Percentiles rank a stretch among this genome's conserved stretches.
phyloP scores from a whole-genome alignment of 148 eudicot genomes.

The Salicornia ramosissima region DNA sequence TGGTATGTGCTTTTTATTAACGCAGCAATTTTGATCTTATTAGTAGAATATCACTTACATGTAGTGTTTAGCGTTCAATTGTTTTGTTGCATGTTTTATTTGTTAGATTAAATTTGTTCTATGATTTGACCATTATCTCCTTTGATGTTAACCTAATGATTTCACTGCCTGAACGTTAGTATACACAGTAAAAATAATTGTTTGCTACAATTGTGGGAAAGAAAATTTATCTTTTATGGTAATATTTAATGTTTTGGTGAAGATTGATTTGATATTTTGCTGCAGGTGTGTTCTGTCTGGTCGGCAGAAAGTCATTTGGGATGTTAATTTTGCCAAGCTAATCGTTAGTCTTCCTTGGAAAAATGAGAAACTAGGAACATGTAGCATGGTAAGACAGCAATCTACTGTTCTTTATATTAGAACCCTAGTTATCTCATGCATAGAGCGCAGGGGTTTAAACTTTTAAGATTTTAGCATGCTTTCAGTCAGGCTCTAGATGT shows the following conservation, averaged over 20 bases:
- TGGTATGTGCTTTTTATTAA: not conserved
- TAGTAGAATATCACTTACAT: not conserved
- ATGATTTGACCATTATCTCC: not conserved
- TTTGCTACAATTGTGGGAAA: not conserved
- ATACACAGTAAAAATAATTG: not conserved
- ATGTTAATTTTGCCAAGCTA: slow-evolving; percentile 38
- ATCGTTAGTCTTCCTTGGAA: slow-evolving; percentile 45
- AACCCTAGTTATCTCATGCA: not conserved
- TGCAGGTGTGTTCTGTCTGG: slow-evolving; percentile 58
- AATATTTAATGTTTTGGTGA: too few species aligned
- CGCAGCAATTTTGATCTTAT: not conserved
- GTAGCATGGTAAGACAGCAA: slow-evolving; percentile 46
- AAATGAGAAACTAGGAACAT: slow-evolving; percentile 27
- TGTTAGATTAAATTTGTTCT: not conserved
- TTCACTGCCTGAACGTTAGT: not conserved
- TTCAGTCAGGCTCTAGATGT: too few species aligned
- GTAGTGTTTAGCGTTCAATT: not conserved
- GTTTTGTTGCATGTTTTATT: not conserved
- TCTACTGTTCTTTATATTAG: not conserved
- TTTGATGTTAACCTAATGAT: not conserved
- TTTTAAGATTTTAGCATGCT: too few species aligned
- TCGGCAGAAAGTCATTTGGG: slow-evolving; percentile 54
- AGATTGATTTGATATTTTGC: not conserved
- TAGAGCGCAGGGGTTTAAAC: too few species aligned
- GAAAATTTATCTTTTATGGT: too few species aligned